These are phyloP conservation scores for Talaromyces sp. DNA, from an alignment of 2,329 filamentous ascomycete species.

Conservation along the genomic window DNA sequence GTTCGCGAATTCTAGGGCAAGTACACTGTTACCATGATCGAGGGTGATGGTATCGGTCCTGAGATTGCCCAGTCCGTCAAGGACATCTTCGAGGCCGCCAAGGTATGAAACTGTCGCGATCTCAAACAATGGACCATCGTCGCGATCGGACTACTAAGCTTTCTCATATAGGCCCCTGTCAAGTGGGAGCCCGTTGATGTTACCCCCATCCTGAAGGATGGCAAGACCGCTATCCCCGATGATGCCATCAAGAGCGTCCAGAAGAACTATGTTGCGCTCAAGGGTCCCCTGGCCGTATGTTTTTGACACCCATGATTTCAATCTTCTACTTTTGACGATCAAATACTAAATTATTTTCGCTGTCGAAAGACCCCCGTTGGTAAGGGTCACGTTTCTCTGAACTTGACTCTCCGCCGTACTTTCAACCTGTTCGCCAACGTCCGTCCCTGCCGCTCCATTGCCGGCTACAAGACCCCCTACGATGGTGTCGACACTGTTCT, in stretches of 20 bases:
- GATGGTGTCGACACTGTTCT: constrained; percentile 95
- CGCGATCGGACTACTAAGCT: constrained; percentile 31
- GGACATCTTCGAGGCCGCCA: constrained; percentile 95
- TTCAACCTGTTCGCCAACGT: constrained; percentile 99
- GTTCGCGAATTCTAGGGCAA: constrained; percentile 67
- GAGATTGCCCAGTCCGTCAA: constrained; percentile 98
- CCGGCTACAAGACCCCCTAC: constrained; percentile 98
- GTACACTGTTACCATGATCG: constrained; percentile 94
- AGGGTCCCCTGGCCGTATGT: constrained; percentile 92
- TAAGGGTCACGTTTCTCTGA: constrained; percentile 98
- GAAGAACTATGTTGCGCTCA: constrained; percentile 95
- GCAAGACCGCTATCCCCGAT: constrained; percentile 92
- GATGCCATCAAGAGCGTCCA: constrained; percentile 90
- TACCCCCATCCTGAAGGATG: constrained; percentile 88
- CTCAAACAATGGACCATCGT: neutral
- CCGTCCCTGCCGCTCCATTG: constrained; percentile 94
- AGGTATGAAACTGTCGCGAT: constrained; percentile 57
- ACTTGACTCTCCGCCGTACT: constrained; percentile 95
- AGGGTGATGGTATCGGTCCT: constrained; percentile 97
- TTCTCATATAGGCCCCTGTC: constrained; percentile 70
- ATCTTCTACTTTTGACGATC: neutral
- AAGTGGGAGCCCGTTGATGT: constrained; percentile 98
- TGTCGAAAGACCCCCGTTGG: constrained; percentile 79
- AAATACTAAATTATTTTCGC: constrained; percentile 27
- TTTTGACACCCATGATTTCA: neutral